These are phyloP conservation scores for Zasmidium angulare DNA, from an alignment of 2,329 filamentous ascomycete species.

Conservation along the genomic window DNA sequence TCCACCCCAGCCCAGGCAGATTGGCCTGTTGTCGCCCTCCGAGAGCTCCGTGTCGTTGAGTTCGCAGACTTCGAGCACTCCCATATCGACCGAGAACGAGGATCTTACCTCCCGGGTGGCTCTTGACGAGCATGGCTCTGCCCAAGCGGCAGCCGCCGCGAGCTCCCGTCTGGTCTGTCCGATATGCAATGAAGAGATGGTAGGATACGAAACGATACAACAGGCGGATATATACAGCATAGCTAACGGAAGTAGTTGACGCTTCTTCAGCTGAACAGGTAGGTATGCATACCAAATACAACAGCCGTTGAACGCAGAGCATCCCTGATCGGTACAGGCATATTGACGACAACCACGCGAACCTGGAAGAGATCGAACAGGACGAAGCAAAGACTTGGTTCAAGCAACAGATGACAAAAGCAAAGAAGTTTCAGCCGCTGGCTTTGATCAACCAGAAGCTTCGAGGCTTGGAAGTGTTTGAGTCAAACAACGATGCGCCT, in stretches of 20 bases:
- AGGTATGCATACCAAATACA: conserved; percentile 25
- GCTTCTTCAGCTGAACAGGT: conserved; percentile 85
- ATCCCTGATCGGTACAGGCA: conserved; percentile 51
- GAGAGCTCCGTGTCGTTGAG: conserved; percentile 75
- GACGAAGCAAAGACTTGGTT: conserved; percentile 98
- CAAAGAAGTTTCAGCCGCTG: conserved; percentile 87
- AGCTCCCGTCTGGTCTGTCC: conserved; percentile 79
- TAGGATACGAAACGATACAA: conserved; percentile 39
- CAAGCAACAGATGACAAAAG: conserved; percentile 88
- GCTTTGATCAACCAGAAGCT: conserved; percentile 91
- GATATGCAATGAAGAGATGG: conserved; percentile 99
- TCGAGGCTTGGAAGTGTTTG: conserved; percentile 88
- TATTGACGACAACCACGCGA: conserved; percentile 86
- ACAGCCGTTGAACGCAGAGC: conserved; percentile 9
- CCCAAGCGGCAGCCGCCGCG: conserved; percentile 57
- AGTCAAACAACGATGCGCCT: conserved; percentile 72
- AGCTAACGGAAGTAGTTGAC: conserved; percentile 65
- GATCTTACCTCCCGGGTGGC: conserved; percentile 82
- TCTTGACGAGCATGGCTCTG: conserved; percentile 59
- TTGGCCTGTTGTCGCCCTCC: conserved; percentile 59
- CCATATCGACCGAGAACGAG: conserved; percentile 68
- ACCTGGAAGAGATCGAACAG: conserved; percentile 82
- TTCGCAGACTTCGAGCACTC: conserved; percentile 72
- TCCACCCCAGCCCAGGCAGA: conserved; percentile 48
- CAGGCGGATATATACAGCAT: neutral